Evolutionary conservation across 257 asterid species (phyloP), one percentile per base, ranked within the genome.

Genomic region (Scutellaria galericulata): DNA sequence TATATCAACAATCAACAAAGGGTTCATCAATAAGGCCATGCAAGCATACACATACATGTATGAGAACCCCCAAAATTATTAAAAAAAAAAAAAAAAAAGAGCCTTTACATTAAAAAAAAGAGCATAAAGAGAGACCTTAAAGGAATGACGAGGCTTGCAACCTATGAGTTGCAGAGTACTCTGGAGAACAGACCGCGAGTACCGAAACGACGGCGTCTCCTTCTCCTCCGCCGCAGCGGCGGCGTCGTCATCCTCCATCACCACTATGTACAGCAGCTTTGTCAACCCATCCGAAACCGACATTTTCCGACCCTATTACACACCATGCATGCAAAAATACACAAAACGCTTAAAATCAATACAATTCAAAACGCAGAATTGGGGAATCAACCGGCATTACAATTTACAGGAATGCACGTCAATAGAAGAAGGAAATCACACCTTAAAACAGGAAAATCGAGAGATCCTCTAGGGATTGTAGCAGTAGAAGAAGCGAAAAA

Each of bases 131-230:
- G 35, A 41, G 44, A 88, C 98, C 98, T 90, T 92, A 71, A 90
- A 90, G 41, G 97, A 91, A 73, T 92, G 98, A 37, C 96, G 86
- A 75, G 98, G 81, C 74, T 92, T 92, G 86, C 98, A 92, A 27
- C 98, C 98, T 83, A 92, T 92, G 77, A 92, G 94, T 51, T 90
- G 98, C 79, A 92, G 86, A 80, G 97, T 82, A 68, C 93, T 88
- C 90, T 90, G 96, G 63, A 92, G 78, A 55, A 90, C 88, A 9
- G 98, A 86, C 18, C 97, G 96, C 79, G 97, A 86, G 76, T 92
- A 92, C 69, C 97, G 85, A 71, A 88, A 90, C 68, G 98, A 87
- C 75, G 84, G 14, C 67, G 77, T 50, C 65, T 51, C 79, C 15
- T 14, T 59, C 14, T 22, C 63, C 45, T 9, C 72, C 47, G 63